Base-by-base conservation (phyloP, 345 rosid genomes). In the Melastoma malabathricum region DNA sequence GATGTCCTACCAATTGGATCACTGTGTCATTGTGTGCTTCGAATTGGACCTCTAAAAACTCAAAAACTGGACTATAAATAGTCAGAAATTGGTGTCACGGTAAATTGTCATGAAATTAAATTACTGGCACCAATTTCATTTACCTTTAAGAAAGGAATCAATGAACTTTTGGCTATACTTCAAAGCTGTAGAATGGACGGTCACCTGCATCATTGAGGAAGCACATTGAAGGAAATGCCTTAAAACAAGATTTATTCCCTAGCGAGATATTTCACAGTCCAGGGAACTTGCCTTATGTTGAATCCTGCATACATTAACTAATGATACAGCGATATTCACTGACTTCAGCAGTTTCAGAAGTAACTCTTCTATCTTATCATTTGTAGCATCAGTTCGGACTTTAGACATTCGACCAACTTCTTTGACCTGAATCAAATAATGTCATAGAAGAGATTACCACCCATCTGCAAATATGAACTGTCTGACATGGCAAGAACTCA, bases 161-260 rank as follows among this genome's bases (percentile, higher is more conserved):
- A 87, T 73, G 68, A 70, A 87, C 63, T 77, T 87, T 61, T 94
- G 94, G 34, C 96, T 85, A 56, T 74, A 87, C 64, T 87, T 87
- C 69, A 87, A 78, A 67, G 89, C 87, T 89, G 84, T 69, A 53
- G 83, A 80, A 68, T 72, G 94, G 56, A 79, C 62, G 29, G 68
- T 53, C 17, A 84, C 82, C 96, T 87, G 74, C 43, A 50, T 46
- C 29, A 61, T 39, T 51, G 52, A 43, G 3, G 16, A 47, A 47
- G 18, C 6, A 15, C 43, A 5, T 12, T 16, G 17, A 14, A 43
- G 15, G 5, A 16, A 6, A 29, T 10, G 13, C n/a, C 19, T 23
- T 29, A 22, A 19, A 47, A 16, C 38, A 31, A 6, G 0, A 46
- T 14, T 25, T 23, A 29, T 47, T 31, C 10, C n/a, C 38, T 19